phyloP scores from a whole-genome alignment of 2,329 filamentous ascomycete genomes.

The Fusarium oxysporum region DNA sequence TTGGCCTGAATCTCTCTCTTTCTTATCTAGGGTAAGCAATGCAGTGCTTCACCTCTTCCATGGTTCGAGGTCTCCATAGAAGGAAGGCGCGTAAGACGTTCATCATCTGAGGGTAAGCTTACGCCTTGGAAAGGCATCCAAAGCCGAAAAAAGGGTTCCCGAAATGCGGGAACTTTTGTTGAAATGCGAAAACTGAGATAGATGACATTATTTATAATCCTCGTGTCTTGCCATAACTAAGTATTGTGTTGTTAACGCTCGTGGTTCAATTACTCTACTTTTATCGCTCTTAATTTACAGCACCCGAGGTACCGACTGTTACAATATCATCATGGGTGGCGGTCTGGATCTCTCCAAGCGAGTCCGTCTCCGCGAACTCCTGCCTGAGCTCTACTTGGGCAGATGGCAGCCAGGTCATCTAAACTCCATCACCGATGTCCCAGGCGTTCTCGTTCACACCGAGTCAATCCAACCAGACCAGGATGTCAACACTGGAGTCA shows the following conservation, averaged over 20 bases:
- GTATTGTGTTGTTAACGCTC: neutral
- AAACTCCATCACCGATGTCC: slow-evolving; percentile 64
- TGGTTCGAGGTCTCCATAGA: neutral
- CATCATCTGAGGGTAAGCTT: neutral
- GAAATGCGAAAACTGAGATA: slow-evolving; percentile 1
- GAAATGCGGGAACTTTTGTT: slow-evolving; percentile 10
- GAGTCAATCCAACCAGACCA: slow-evolving; percentile 55
- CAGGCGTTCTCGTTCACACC: slow-evolving; percentile 60
- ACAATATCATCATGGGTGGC: neutral
- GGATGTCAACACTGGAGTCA: slow-evolving; percentile 62
- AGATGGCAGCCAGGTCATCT: slow-evolving; percentile 57
- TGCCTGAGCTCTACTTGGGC: slow-evolving; percentile 59
- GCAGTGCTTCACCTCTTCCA: neutral
- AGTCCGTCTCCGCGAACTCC: slow-evolving; percentile 55
- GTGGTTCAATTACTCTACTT: neutral
- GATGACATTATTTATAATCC: neutral
- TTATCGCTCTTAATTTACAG: neutral
- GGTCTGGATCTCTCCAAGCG: neutral
- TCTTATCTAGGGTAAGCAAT: neutral
- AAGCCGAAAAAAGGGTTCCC: slow-evolving; percentile 6
- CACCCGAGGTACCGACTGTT: neutral
- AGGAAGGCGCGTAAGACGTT: neutral
- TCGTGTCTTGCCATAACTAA: accelerated
- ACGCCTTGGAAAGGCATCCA: neutral
- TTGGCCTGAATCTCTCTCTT: too few species aligned